Base-by-base conservation (phyloP, 257 asterid species). In the Schizonepeta tenuifolia region DNA sequence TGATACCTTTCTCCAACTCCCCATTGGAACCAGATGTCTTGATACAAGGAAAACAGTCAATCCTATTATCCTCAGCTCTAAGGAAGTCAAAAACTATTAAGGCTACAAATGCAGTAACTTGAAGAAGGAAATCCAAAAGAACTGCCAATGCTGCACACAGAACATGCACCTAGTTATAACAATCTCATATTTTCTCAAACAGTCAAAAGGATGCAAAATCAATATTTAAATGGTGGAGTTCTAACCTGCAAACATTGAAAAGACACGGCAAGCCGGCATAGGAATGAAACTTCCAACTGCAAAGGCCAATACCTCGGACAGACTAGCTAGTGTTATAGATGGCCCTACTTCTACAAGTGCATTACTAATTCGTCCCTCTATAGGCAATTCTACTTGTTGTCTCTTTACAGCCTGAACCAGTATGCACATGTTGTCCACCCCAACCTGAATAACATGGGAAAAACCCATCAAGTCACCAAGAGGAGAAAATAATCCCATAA, bases 271-370 rank as follows among this genome's bases (percentile, higher is more conserved):
- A 65, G 99, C 99, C 44, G 99, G 99, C 97, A 95, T 92, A 20
- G 97, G 95, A 61, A 95, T 92, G 85, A 95, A 95, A 79, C 98
- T 87, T 75, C 99, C 99, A 57, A 95, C 99, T n/a, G 99, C 99
- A 84, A 95, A 95, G 79, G 99, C 99, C 82, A 95, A 77, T 70
- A 95, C 99, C 86, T 95, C 99, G 24, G 99, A 82, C 31, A 92
- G 72, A 79, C 98, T 92, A 78, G 99, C 99, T 78, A 95, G 81
- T 35, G 99, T 95, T 64, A 95, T 95, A 43, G 99, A 95, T 21
- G 99, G 99, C 47, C 99, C 99, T 65, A 95, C 98, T 82, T 95
- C 98, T 28, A 92, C 99, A 22, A 95, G 98, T 44, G 99, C 99
- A 69, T 92, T 92, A 79, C 99, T 92, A 60, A 95, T 87, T 7